phyloP scores from a whole-genome alignment of 2,329 filamentous ascomycete species.

The Paecilomyces fulvus region DNA sequence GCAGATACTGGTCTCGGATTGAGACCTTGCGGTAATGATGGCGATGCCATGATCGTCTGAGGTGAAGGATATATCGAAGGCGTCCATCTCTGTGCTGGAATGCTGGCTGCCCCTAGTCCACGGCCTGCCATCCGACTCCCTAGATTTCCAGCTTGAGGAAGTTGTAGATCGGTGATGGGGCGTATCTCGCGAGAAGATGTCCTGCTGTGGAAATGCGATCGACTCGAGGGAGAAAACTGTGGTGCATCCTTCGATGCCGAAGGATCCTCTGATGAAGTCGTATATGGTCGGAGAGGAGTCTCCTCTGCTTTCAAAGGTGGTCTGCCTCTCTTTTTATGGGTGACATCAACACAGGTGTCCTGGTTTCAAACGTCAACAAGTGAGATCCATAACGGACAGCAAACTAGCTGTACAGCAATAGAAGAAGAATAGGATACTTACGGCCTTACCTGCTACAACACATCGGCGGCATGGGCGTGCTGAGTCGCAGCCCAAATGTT shows the following conservation, averaged over 20 bases:
- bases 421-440: constrained; percentile 18
- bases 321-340: constrained; percentile 39
- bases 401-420: not conserved
- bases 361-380: constrained; percentile 10
- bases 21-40: constrained; percentile 15
- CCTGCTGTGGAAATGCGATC: constrained; percentile 21
- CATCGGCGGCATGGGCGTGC: constrained; percentile 39
- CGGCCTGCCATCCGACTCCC: constrained; percentile 10
- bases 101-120: constrained; percentile 14
- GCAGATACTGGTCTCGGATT: constrained; percentile 26
- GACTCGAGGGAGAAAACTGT: constrained; percentile 13
- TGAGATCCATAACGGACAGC: constrained; percentile 4
- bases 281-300: constrained; percentile 23
- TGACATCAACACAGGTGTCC: constrained; percentile 38
- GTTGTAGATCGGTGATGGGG: constrained; percentile 30
- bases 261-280: constrained; percentile 19
- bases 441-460: constrained; percentile 38
- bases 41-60: constrained; percentile 18
- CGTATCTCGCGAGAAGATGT: constrained; percentile 31
- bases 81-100: constrained; percentile 25
- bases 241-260: constrained; percentile 15
- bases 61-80: constrained; percentile 20
- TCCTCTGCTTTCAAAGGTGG: constrained; percentile 37
- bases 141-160: constrained; percentile 7
- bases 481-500: constrained; percentile 39